Evolutionary conservation across 148 eudicot genomes (phyloP).

Genomic region (Heliosperma pusillum): DNA sequence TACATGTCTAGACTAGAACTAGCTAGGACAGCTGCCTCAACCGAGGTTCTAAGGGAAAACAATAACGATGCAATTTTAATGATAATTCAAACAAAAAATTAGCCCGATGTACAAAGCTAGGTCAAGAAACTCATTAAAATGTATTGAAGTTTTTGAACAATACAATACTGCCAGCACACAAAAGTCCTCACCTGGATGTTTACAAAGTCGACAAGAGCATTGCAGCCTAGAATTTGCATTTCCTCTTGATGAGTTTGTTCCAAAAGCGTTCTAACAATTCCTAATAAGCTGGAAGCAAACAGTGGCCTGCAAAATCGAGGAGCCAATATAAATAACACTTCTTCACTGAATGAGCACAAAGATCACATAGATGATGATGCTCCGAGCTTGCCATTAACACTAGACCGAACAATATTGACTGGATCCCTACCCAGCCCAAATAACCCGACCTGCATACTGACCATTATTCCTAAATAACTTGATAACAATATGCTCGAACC

Average conservation of each 20-base stretch:
- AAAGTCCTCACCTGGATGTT: constrained; percentile 57
- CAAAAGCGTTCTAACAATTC: constrained; percentile 60
- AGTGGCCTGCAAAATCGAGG: constrained; percentile 64
- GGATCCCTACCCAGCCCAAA: no score
- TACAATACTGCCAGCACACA: not conserved
- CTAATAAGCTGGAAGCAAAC: constrained; percentile 69
- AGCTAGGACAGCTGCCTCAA: not conserved
- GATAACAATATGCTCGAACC: no score
- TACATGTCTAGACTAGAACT: not conserved
- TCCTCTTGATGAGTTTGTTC: constrained; percentile 60
- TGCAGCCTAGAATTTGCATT: constrained; percentile 69
- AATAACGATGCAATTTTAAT: no score
- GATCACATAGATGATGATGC: not conserved
- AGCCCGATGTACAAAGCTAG: not conserved
- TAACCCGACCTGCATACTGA: no score
- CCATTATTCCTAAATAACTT: no score
- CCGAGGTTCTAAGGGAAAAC: not conserved
- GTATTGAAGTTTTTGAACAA: not conserved
- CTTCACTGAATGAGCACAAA: constrained; percentile 1
- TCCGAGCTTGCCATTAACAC: not conserved
- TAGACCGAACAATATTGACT: no score
- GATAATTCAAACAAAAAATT: no score
- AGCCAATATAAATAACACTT: constrained; percentile 9
- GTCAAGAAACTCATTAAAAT: not conserved
- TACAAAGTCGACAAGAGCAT: constrained; percentile 64